A percentile compares a stretch with the other conserved stretches of the same genome.
These are phyloP conservation scores for Irpex lacteus DNA, from an alignment of 1,284 basidiomycete species.

Conservation along the genomic window DNA sequence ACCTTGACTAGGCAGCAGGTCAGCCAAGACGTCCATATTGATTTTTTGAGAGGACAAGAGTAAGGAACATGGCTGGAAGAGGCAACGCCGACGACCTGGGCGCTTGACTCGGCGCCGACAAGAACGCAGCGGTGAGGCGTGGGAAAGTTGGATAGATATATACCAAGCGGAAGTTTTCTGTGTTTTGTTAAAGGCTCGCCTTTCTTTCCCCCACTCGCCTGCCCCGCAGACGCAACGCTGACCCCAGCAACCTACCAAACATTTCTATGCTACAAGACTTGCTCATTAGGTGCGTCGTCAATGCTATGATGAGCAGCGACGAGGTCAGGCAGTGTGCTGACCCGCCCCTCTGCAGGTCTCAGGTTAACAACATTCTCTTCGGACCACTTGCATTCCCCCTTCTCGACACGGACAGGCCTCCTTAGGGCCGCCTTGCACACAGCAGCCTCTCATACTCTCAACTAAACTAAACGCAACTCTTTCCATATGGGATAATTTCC, in stretches of 20 bases:
- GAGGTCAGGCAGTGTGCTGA: conserved; percentile 4
- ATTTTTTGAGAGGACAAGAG: neutral
- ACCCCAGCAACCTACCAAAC: neutral
- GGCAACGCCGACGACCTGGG: neutral
- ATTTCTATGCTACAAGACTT: conserved; percentile 13
- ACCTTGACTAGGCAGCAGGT: too few species aligned
- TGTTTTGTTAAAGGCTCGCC: conserved; percentile 15
- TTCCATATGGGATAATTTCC: conserved; percentile 63
- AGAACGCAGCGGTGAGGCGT: conserved; percentile 5
- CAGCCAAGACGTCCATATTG: neutral
- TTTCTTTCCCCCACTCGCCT: conserved; percentile 13
- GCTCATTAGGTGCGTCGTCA: conserved; percentile 13
- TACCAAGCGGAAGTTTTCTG: conserved; percentile 5
- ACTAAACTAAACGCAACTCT: neutral
- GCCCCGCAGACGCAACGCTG: conserved; percentile 9
- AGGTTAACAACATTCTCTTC: conserved; percentile 57
- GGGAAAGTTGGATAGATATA: conserved; percentile 12
- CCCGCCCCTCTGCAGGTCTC: conserved; percentile 31
- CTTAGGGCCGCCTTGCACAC: conserved; percentile 45
- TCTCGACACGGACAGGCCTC: conserved; percentile 72
- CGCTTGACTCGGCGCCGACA: conserved; percentile 1
- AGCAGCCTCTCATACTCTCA: neutral
- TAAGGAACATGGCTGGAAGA: neutral
- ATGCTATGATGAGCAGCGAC: neutral
- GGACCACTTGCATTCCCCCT: conserved; percentile 58